phyloP scores from a whole-genome alignment of 108 stramenopile genomes.

The Schizochytrium sp. region DNA sequence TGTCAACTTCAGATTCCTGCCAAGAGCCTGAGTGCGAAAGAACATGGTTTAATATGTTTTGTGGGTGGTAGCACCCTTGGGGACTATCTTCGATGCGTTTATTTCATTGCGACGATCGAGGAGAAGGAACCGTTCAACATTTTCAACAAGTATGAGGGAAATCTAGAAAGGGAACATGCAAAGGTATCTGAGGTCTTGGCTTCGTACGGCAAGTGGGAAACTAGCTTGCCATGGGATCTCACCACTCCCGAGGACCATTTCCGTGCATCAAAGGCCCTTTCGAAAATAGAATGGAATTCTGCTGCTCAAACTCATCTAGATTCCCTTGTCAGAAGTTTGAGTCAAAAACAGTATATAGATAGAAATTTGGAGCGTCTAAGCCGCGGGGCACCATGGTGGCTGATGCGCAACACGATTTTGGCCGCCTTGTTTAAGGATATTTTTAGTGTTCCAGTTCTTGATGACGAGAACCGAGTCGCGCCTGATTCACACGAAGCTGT shows the following conservation, averaged over 20 bases:
- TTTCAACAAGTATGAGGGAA: constrained; percentile 14
- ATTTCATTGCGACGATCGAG: constrained; percentile 46
- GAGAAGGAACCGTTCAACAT: background rate
- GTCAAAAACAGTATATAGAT: background rate
- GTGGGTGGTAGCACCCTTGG: background rate
- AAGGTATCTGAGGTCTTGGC: background rate
- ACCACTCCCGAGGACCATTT: background rate
- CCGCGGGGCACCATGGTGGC: background rate
- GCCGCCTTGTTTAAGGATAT: background rate
- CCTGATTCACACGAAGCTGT: background rate
- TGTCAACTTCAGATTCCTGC: background rate
- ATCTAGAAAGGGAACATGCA: background rate
- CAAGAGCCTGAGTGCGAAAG: background rate
- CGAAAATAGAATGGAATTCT: background rate
- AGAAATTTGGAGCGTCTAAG: background rate
- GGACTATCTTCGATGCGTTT: background rate
- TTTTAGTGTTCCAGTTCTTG: background rate
- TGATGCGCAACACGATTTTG: background rate
- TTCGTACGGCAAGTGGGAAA: background rate
- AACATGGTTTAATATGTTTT: constrained; percentile 45
- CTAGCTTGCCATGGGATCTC: background rate
- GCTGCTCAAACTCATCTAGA: background rate
- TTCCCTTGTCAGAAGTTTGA: constrained; percentile 1
- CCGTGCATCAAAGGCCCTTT: background rate
- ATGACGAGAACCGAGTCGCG: background rate